Percentiles rank a stretch among this genome's conserved stretches.
Evolutionary conservation across 2,329 filamentous ascomycete genomes (phyloP).

Genomic region (Penicillium brevicompactum): DNA sequence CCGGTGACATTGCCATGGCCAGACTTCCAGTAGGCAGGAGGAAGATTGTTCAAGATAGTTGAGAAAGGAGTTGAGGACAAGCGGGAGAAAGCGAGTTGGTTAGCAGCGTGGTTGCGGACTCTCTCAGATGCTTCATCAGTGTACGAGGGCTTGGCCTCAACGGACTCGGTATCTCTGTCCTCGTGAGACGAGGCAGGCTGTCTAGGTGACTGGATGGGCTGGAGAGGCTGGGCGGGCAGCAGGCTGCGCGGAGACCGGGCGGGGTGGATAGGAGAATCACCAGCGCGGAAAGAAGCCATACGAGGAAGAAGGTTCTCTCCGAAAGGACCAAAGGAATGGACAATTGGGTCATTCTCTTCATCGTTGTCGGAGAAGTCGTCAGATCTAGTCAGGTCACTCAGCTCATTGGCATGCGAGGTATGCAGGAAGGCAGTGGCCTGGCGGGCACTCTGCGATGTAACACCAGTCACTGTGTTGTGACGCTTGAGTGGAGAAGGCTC

Average conservation of each 20-base stretch:
- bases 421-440: conserved; percentile 36
- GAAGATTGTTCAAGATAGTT: conserved; percentile 84
- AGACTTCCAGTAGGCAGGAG: conserved; percentile 61
- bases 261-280: conserved; percentile 61
- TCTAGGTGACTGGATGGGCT: conserved; percentile 33
- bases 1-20: conserved; percentile 44
- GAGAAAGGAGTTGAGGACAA: conserved; percentile 89
- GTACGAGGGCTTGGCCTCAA: conserved; percentile 20
- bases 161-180: conserved; percentile 15
- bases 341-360: conserved; percentile 91
- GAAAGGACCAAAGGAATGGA: conserved; percentile 90
- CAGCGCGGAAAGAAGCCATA: conserved; percentile 74
- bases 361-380: conserved; percentile 77
- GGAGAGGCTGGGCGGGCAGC: conserved; percentile 34
- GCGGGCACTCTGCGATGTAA: conserved; percentile 36
- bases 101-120: conserved; percentile 80
- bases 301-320: conserved; percentile 82
- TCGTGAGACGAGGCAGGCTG: conserved; percentile 30
- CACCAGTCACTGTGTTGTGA: conserved; percentile 26
- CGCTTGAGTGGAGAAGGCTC: conserved; percentile 58
- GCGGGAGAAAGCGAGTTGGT: conserved; percentile 93
- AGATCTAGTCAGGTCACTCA: conserved; percentile 40
- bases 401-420: conserved; percentile 37
- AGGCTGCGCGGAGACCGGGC: conserved; percentile 34
- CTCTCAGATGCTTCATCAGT: conserved; percentile 31